Percentiles rank a stretch among this genome's conserved stretches.
phyloP scores from a whole-genome alignment of 768 basidiomycete species.

The Fibroporia radiculosa region DNA sequence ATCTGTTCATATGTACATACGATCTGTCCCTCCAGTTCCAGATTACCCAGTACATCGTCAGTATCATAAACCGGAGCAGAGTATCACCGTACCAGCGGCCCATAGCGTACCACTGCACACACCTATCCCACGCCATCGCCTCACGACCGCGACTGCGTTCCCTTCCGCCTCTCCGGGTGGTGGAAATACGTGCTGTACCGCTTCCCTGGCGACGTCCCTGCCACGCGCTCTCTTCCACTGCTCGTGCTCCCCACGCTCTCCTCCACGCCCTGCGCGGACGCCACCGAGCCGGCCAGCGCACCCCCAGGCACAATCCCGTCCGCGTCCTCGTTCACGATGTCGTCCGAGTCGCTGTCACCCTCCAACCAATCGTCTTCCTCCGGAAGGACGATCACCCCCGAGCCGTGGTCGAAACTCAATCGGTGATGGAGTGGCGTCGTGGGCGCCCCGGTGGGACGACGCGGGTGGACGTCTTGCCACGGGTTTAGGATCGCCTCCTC shows the following conservation, averaged over 20 bases:
- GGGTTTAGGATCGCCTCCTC: constrained; percentile 36
- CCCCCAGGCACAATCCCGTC: too few species aligned
- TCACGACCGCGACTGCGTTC: not conserved
- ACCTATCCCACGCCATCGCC: too few species aligned
- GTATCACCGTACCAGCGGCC: too few species aligned
- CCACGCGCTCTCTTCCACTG: constrained; percentile 10
- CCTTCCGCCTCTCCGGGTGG: constrained; percentile 65
- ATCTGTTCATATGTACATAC: too few species aligned
- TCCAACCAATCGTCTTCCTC: constrained; percentile 61
- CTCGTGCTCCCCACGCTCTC: constrained; percentile 17
- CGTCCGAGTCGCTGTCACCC: constrained; percentile 41
- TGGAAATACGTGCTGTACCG: constrained; percentile 79
- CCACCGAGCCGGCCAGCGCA: constrained; percentile 24
- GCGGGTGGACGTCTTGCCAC: constrained; percentile 47
- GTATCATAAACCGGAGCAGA: too few species aligned
- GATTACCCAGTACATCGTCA: too few species aligned
- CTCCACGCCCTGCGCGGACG: constrained; percentile 14
- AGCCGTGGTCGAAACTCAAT: constrained; percentile 77
- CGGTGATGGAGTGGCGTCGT: constrained; percentile 40
- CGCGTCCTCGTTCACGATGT: constrained; percentile 35
- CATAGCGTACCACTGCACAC: too few species aligned
- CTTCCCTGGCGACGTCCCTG: constrained; percentile 33
- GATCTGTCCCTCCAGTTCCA: too few species aligned
- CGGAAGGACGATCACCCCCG: constrained; percentile 84
- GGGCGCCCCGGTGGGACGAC: not conserved